Percentiles rank a stretch among this genome's conserved stretches.
Conservation (phyloP, 2,329 filamentous ascomycete genomes). For the Magnaporthales sp. region DNA sequence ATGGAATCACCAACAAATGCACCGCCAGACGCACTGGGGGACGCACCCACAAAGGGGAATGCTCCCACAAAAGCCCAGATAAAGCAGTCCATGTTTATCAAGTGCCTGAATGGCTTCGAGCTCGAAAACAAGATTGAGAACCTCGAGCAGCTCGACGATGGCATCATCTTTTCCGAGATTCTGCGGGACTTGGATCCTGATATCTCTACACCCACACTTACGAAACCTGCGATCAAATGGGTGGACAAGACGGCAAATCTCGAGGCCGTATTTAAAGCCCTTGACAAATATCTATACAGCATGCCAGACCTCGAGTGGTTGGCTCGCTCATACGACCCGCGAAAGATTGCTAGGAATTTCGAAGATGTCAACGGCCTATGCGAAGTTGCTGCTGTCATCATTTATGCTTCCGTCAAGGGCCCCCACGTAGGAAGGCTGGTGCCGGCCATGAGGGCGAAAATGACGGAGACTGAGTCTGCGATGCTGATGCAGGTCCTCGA, state of each 20-base stretch:
- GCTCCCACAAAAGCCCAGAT: not conserved
- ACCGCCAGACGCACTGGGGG: not conserved
- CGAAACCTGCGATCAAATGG: constrained; percentile 34
- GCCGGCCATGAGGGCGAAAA: not conserved
- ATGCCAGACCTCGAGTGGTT: constrained; percentile 4
- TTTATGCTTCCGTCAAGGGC: not conserved
- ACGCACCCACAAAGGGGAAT: not conserved
- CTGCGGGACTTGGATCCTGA: constrained; percentile 48
- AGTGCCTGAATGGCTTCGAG: constrained; percentile 43
- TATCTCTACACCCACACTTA: constrained; percentile 46
- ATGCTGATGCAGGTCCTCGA: constrained; percentile 27
- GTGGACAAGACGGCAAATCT: constrained; percentile 76
- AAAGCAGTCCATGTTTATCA: constrained; percentile 43
- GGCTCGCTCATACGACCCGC: constrained; percentile 4
- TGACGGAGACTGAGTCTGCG: not conserved
- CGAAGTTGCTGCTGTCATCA: constrained; percentile 27
- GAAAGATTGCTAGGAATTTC: constrained; percentile 27
- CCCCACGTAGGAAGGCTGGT: not conserved
- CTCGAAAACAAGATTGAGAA: constrained; percentile 35
- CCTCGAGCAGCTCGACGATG: constrained; percentile 44
- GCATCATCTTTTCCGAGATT: constrained; percentile 43
- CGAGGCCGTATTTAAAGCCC: constrained; percentile 77
- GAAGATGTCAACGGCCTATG: constrained; percentile 44
- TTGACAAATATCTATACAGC: constrained; percentile 62
- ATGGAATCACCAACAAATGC: not conserved